These are phyloP conservation scores for Strobilomyces echinocephalus DNA, from an alignment of 768 basidiomycete genomes.

Conservation along the genomic window DNA sequence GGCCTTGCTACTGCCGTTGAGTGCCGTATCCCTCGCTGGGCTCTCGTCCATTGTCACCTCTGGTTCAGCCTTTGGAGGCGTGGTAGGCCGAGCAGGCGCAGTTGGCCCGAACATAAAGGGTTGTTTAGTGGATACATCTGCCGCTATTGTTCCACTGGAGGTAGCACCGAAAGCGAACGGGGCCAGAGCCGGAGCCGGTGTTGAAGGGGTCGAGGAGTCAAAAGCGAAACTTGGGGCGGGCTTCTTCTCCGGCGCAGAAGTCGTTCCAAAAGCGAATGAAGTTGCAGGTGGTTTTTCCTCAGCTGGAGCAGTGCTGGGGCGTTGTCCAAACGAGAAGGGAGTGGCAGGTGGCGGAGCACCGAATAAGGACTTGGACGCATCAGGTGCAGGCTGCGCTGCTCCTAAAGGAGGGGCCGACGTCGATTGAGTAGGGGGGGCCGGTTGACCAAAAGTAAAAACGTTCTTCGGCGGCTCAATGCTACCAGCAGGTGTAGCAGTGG, in stretches of 20 bases:
- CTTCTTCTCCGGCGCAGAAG: conserved; percentile 35
- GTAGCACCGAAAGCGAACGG: conserved; percentile 48
- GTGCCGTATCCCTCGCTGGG: conserved; percentile 58
- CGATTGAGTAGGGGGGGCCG: conserved; percentile 8
- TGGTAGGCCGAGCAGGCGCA: conserved; percentile 45
- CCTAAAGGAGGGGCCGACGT: conserved; percentile 6
- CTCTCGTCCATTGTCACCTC: conserved; percentile 83
- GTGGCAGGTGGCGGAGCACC: conserved; percentile 24
- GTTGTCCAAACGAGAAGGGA: conserved; percentile 44
- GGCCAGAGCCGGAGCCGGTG: too few species aligned
- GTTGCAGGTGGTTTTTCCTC: conserved; percentile 21
- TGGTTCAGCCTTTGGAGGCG: conserved; percentile 61
- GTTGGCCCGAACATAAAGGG: conserved; percentile 52
- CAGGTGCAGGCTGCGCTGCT: conserved; percentile 18
- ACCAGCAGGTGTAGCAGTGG: conserved; percentile 10
- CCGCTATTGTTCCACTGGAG: conserved; percentile 29
- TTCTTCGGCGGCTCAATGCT: conserved; percentile 30
- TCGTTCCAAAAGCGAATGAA: conserved; percentile 29
- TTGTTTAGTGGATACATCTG: conserved; percentile 47
- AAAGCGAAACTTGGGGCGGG: conserved; percentile 40
- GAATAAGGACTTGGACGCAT: conserved; percentile 43
- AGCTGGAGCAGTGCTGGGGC: conserved; percentile 18
- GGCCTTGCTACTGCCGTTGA: conserved; percentile 36
- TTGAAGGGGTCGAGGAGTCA: conserved; percentile 33
- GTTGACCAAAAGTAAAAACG: conserved; percentile 31